Percentiles rank a stretch among this genome's conserved stretches.
Evolutionary conservation across 345 rosid species (phyloP).

Genomic region (Cardamine resedifolia): DNA sequence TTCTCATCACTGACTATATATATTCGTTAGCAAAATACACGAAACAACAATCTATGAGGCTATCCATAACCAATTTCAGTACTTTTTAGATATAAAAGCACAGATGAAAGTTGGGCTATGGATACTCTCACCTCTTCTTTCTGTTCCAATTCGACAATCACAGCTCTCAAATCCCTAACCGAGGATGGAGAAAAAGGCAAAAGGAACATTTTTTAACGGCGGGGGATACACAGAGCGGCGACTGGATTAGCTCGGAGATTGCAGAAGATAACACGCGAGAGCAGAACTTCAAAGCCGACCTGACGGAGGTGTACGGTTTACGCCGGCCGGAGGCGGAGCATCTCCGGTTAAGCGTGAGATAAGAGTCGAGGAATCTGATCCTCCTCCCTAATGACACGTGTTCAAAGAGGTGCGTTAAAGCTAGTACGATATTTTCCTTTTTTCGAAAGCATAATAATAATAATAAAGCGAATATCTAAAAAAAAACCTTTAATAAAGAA

Average conservation of each 20-base stretch:
- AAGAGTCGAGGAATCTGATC: constrained; percentile 7
- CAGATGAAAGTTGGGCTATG: not conserved
- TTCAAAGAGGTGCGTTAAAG: not conserved
- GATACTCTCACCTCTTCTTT: constrained; percentile 33
- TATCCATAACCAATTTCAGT: constrained; percentile 44
- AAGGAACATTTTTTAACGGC: not conserved
- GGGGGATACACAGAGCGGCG: not conserved
- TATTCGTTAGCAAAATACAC: no score
- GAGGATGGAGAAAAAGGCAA: constrained; percentile 27
- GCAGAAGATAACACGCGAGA: not conserved
- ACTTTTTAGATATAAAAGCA: not conserved
- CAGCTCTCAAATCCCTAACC: constrained; percentile 69
- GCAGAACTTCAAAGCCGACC: not conserved
- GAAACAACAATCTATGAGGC: constrained; percentile 7
- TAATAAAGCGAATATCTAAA: not conserved
- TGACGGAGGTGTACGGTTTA: not conserved
- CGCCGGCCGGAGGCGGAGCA: constrained; percentile 6
- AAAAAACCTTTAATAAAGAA: not conserved
- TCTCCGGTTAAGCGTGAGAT: not conserved
- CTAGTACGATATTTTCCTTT: not conserved
- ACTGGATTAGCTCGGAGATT: not conserved
- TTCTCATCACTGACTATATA: no score
- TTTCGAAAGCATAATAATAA: not conserved
- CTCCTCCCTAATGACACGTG: constrained; percentile 10
- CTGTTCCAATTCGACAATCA: constrained; percentile 28